A percentile compares a stretch with the other conserved stretches of the same genome.
Evolutionary conservation across 2,329 filamentous ascomycete genomes (phyloP).

Genomic region (Fusarium sp.): DNA sequence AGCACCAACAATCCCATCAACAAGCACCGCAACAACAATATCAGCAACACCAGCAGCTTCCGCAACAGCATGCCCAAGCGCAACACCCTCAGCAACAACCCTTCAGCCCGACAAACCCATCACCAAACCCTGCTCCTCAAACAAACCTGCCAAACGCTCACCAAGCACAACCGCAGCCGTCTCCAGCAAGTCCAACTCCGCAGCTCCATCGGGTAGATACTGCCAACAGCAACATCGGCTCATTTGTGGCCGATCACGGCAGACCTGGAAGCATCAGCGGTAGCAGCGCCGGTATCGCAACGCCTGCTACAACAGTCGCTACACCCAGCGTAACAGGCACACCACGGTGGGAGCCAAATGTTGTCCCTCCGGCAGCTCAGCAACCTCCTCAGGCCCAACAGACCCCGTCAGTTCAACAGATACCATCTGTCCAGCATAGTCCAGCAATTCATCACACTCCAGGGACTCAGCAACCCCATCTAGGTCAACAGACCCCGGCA

Average conservation of each 20-base stretch:
- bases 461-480: background rate
- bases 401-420: background rate
- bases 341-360: slow-evolving; percentile 17
- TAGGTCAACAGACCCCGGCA: background rate
- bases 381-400: background rate
- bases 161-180: slow-evolving; percentile 4
- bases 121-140: slow-evolving; percentile 16
- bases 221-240: slow-evolving; percentile 10
- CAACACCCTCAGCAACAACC: slow-evolving; percentile 15
- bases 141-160: background rate
- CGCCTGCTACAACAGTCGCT: slow-evolving; percentile 20
- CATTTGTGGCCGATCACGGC: slow-evolving; percentile 9
- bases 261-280: slow-evolving; percentile 26
- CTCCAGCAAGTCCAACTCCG: background rate
- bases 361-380: background rate
- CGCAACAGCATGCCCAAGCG: slow-evolving; percentile 1
- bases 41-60: slow-evolving; percentile 6
- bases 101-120: background rate
- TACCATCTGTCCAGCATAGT: background rate
- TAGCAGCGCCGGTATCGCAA: slow-evolving; percentile 20
- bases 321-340: slow-evolving; percentile 13
- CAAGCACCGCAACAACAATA: background rate
- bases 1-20: background rate
- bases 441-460: background rate
- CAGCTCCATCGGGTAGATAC: slow-evolving; percentile 14